phyloP scores from a whole-genome alignment of 441 rosid genomes.

The Mallotus repandus region DNA sequence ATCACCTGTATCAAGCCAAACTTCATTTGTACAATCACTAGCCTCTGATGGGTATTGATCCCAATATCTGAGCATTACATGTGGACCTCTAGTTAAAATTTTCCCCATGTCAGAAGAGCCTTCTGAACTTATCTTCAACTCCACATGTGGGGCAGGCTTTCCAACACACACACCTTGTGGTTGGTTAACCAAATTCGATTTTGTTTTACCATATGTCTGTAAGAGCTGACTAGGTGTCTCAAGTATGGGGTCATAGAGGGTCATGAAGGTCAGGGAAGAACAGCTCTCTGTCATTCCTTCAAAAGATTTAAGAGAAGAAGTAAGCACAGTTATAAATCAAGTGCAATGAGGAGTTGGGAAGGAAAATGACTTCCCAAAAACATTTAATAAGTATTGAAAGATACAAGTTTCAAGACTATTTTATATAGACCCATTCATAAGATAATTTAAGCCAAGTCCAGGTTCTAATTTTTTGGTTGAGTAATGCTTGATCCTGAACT shows the following conservation, averaged over 20 bases:
- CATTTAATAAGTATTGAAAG: not conserved
- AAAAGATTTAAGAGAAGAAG: constrained; percentile 6
- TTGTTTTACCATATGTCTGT: constrained; percentile 20
- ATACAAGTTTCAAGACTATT: not conserved
- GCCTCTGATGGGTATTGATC: constrained; percentile 34
- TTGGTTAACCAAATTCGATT: constrained; percentile 16
- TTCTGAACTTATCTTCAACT: constrained; percentile 46
- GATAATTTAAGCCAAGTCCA: not conserved
- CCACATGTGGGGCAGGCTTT: constrained; percentile 83
- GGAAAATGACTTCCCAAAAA: not conserved
- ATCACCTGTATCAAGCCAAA: constrained; percentile 91
- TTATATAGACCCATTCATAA: not conserved
- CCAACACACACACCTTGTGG: constrained; percentile 78
- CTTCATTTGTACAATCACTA: constrained; percentile 27
- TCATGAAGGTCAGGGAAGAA: constrained; percentile 75
- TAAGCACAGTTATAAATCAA: constrained; percentile 1
- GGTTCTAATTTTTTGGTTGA: not conserved
- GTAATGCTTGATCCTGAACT: not conserved
- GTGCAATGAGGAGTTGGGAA: not conserved
- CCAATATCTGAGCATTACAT: constrained; percentile 80
- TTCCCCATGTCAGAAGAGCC: constrained; percentile 49
- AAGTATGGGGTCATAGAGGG: constrained; percentile 48
- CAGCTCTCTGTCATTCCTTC: constrained; percentile 91
- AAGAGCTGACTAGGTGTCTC: constrained; percentile 25
- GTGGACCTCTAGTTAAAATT: constrained; percentile 80